Conservation (phyloP, 106 monocot species). For the Amphibolis antarctica region DNA sequence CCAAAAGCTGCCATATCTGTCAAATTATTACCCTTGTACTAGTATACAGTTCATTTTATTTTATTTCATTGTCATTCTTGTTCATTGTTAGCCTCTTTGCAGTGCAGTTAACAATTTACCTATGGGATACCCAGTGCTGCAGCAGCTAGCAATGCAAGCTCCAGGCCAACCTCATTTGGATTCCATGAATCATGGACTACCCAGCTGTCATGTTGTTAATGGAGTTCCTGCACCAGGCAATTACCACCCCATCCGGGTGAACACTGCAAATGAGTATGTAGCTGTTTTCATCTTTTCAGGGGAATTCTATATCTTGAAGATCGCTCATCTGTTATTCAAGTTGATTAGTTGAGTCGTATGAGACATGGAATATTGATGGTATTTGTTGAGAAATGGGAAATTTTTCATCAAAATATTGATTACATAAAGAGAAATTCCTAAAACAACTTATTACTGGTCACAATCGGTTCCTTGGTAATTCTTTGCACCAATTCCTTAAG, state of each 20-base stretch:
- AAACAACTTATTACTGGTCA: too few relatives aligned
- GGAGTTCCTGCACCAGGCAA: constrained; percentile 75
- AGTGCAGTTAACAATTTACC: constrained; percentile 86
- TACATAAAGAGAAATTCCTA: too few relatives aligned
- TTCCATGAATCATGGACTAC: constrained; percentile 34
- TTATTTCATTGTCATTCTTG: constrained; percentile 12
- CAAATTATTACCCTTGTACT: background rate
- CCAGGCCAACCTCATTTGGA: constrained; percentile 66
- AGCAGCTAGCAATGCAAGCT: constrained; percentile 65
- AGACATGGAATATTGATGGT: background rate
- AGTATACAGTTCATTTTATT: background rate
- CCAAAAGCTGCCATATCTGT: background rate
- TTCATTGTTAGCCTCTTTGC: constrained; percentile 54
- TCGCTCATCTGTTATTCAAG: background rate
- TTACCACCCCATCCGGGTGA: constrained; percentile 60
- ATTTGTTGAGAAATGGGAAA: background rate
- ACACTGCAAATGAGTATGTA: constrained; percentile 70
- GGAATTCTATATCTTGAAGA: background rate
- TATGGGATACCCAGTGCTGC: constrained; percentile 83
- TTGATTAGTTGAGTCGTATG: background rate
- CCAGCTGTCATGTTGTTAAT: constrained; percentile 86
- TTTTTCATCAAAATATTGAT: background rate
- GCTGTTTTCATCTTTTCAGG: background rate
- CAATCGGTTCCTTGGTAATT: too few relatives aligned
- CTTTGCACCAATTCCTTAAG: too few relatives aligned